These are phyloP conservation scores for Bryum argenteum DNA, from an alignment of 225 moss, liverwort and hornwort genomes.

Conservation along the genomic window DNA sequence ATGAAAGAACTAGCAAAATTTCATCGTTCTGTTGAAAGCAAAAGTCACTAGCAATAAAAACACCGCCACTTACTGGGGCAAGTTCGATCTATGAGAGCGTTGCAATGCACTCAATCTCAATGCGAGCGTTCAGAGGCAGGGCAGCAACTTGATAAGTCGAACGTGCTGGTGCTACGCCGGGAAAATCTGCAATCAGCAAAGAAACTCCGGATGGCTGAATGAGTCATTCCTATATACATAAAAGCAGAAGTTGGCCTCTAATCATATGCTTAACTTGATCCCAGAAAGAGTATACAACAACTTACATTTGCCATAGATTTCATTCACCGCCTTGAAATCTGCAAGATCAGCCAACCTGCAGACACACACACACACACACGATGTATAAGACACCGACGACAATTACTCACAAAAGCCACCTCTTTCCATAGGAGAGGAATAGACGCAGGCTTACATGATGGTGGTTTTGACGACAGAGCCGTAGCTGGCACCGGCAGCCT, in stretches of 20 bases:
- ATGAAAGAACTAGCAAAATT: too few species aligned
- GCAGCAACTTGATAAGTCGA: constrained; percentile 99
- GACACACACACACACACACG: background rate
- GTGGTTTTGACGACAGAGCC: constrained; percentile 92
- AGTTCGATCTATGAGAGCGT: constrained; percentile 23
- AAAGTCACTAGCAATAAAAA: too few species aligned
- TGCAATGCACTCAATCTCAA: constrained; percentile 98
- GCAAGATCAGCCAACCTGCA: constrained; percentile 96
- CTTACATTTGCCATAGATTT: constrained; percentile 90
- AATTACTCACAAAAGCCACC: background rate
- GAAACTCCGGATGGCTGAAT: background rate
- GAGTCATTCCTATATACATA: too few species aligned
- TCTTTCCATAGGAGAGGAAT: background rate
- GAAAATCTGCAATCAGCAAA: constrained; percentile 65
- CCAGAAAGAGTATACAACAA: background rate
- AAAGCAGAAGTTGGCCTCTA: background rate
- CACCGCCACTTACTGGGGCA: too few species aligned
- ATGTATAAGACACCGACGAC: background rate
- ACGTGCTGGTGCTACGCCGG: constrained; percentile 82
- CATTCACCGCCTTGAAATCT: constrained; percentile 97
- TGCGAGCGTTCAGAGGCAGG: constrained; percentile 87
- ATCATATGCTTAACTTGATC: background rate
- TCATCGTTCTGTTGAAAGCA: too few species aligned
- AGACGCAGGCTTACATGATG: constrained; percentile 70
- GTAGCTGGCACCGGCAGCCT: constrained; percentile 82